Conservation (phyloP, 352 stramenopile species). For the Globisporangium takayamanum region DNA sequence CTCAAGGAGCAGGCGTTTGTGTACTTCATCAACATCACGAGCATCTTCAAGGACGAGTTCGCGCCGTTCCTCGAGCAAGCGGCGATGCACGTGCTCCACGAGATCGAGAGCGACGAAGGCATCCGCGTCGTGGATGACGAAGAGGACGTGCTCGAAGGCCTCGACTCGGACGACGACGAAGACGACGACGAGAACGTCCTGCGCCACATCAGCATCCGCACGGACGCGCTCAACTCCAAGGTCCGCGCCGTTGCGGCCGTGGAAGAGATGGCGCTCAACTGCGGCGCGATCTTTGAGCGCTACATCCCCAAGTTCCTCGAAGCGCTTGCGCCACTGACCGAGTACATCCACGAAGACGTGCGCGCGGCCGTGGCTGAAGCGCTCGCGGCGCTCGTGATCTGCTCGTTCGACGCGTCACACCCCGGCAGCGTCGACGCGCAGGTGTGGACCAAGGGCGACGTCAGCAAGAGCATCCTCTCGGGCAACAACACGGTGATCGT, state of each 20-base stretch:
- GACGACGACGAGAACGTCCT: conserved; percentile 63
- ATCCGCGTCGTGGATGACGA: conserved; percentile 69
- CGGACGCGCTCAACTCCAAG: conserved; percentile 81
- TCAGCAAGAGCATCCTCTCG: conserved; percentile 72
- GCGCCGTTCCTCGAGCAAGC: conserved; percentile 86
- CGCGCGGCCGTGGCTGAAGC: conserved; percentile 74
- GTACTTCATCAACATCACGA: conserved; percentile 97
- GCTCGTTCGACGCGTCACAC: conserved; percentile 79
- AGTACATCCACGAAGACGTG: conserved; percentile 87
- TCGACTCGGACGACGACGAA: conserved; percentile 76
- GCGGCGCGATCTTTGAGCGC: conserved; percentile 66
- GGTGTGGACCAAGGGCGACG: conserved; percentile 81
- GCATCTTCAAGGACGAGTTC: conserved; percentile 98
- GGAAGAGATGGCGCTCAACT: conserved; percentile 83
- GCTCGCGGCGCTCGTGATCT: conserved; percentile 73
- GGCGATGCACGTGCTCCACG: conserved; percentile 59
- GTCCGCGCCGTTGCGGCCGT: conserved; percentile 73
- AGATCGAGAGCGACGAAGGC: conserved; percentile 73
- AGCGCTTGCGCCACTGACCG: conserved; percentile 64
- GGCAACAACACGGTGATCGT: conserved; percentile 73
- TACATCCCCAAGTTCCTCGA: conserved; percentile 84
- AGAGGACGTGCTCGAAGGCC: conserved; percentile 56
- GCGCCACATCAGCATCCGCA: conserved; percentile 84
- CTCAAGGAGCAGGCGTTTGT: conserved; percentile 97
- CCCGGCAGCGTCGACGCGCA: conserved; percentile 70